Percentiles rank a stretch among this genome's conserved stretches.
phyloP scores from a whole-genome alignment of 2,329 filamentous ascomycete genomes.

The Phaeophleospora eucalypticola region DNA sequence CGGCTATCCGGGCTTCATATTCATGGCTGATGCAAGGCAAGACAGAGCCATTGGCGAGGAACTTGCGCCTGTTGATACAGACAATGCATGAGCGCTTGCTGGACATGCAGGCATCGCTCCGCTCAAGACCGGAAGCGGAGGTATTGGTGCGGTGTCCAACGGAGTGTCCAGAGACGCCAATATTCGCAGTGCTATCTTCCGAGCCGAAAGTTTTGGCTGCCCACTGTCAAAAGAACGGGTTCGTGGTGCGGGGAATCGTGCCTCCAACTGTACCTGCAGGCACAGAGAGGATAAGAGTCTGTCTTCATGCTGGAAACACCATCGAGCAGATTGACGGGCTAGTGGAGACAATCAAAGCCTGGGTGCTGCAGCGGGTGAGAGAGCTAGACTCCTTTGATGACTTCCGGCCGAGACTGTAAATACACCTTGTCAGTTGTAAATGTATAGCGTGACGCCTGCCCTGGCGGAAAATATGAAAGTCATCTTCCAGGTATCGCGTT shows the following conservation, averaged over 20 bases:
- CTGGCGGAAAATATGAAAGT: not conserved
- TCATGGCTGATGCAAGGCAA: conserved; percentile 51
- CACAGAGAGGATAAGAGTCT: conserved; percentile 61
- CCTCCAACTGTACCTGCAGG: conserved; percentile 64
- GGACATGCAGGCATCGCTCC: conserved; percentile 31
- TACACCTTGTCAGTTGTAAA: not conserved
- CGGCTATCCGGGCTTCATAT: conserved; percentile 56
- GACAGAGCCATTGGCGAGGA: conserved; percentile 42
- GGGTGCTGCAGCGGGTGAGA: conserved; percentile 37
- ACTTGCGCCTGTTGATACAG: conserved; percentile 46
- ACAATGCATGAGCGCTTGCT: conserved; percentile 46
- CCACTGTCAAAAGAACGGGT: conserved; percentile 56
- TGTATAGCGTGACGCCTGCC: not conserved
- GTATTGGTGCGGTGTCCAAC: conserved; percentile 30
- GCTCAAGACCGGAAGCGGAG: conserved; percentile 24
- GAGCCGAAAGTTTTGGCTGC: conserved; percentile 56
- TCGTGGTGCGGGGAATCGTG: conserved; percentile 62
- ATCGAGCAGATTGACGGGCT: conserved; percentile 54
- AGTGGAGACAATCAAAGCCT: conserved; percentile 45
- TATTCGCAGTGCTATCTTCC: conserved; percentile 59
- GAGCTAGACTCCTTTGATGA: conserved; percentile 6
- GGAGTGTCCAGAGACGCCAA: conserved; percentile 53
- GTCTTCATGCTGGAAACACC: conserved; percentile 65
- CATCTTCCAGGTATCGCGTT: not conserved
- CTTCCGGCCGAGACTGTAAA: conserved; percentile 10